A percentile compares a stretch with the other conserved stretches of the same genome.
Conservation (phyloP, 139 green algal genomes). For the Coelastrella sp. region DNA sequence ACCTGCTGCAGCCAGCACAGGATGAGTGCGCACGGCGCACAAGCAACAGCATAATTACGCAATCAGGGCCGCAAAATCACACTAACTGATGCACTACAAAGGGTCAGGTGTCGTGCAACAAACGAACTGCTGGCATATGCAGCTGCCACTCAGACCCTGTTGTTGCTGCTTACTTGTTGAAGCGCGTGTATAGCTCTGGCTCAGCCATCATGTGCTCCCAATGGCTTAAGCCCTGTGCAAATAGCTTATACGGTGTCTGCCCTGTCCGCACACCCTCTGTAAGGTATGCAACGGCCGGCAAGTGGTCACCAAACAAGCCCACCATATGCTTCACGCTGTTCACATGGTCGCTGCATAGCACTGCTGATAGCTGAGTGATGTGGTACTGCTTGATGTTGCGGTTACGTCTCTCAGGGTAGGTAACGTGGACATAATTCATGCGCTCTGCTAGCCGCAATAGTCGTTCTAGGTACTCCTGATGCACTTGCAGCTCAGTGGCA, state of each 20-base stretch:
- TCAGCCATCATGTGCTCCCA: conserved; percentile 47
- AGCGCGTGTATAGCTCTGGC: conserved; percentile 34
- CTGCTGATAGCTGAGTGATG: conserved; percentile 45
- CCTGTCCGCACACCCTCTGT: conserved; percentile 35
- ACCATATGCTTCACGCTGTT: conserved; percentile 51
- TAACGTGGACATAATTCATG: background rate
- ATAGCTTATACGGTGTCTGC: conserved; percentile 47
- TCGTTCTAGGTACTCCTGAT: conserved; percentile 41
- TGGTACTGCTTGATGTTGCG: background rate
- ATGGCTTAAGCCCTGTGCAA: conserved; percentile 10
- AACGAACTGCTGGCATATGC: background rate
- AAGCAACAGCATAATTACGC: too few relatives aligned
- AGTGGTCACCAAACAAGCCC: conserved; percentile 47
- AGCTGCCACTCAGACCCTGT: too few relatives aligned
- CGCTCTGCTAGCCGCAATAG: conserved; percentile 25
- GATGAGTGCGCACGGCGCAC: too few relatives aligned
- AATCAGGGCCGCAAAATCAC: too few relatives aligned
- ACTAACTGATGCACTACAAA: too few relatives aligned
- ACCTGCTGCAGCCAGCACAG: too few relatives aligned
- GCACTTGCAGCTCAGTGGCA: background rate
- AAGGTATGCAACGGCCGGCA: background rate
- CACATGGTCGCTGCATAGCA: conserved; percentile 35
- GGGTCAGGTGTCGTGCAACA: too few relatives aligned
- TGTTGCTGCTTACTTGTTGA: conserved; percentile 44
- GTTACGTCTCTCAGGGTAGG: background rate